Evolutionary conservation across 129 eudicot species (phyloP), one percentile per base, ranked within the genome.

Genomic region (Chrysanthemum seticuspe): DNA sequence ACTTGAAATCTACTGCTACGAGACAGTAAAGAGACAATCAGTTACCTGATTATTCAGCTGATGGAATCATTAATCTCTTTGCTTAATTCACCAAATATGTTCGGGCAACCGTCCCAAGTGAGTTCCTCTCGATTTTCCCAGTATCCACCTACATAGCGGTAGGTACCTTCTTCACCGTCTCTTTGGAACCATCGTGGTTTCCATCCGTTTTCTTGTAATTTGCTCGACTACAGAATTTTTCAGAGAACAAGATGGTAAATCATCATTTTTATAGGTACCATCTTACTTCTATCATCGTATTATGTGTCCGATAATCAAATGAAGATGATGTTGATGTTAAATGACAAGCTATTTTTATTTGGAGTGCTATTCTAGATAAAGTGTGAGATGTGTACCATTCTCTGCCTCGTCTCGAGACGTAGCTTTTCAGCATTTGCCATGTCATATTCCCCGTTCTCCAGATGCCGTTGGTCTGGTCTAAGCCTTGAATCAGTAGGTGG

Each of bases 401-500:
- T 82, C 79, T 92, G 98, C 34, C 96, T 80, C 25, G 80, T 87
- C 74, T 92, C 98, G 55, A 92, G 74, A 11, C 98, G 90, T 34
- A 89, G 84, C 84, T 92, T 92, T 88, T 92, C 96, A 67, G 82
- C 81, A 80, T 92, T 89, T 66, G 96, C 98, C 79, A 82, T 85
- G 68, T 85, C 98, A 65, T 85, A 92, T 73, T 92, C 98, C 48
- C 98, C 98, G 14, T 92, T 92, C 84, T 92, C 98, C 61, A 92
- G 73, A 85, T 87, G 88, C 11, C 98, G 80, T 83, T 92, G 98
- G 75, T 92, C 98, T 40, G 98, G 98, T 83, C 98, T 85, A 15
- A 92, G 88, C 84, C 98, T 85, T 34, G 98, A 92, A 75, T 92
- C 98, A 62, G 97, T 92, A 65, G 91, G 91, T 23, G 97, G 97